A percentile compares a stretch with the other conserved stretches of the same genome.
Conservation (phyloP, 2,329 filamentous ascomycete species). For the Graphilbum fragrans region DNA sequence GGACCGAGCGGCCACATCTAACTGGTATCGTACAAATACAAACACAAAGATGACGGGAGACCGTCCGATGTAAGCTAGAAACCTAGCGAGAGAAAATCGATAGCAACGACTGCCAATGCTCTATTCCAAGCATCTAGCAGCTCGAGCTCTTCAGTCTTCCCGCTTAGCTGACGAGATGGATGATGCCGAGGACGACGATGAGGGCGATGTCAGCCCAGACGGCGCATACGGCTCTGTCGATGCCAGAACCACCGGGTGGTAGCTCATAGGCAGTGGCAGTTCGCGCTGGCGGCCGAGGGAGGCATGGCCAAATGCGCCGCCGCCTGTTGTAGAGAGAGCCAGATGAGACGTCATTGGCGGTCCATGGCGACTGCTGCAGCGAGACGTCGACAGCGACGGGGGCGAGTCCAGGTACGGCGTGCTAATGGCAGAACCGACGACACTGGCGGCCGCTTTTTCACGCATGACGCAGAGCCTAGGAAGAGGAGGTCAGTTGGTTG, state of each 20-base stretch:
- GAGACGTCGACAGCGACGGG: not conserved
- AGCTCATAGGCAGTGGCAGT: slow-evolving; percentile 3
- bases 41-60: no score
- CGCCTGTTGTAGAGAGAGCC: no score
- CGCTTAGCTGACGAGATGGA: slow-evolving; percentile 3
- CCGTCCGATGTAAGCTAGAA: no score
- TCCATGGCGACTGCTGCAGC: not conserved
- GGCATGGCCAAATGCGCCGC: no score
- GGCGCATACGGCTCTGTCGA: slow-evolving; percentile 8
- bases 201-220: slow-evolving; percentile 5
- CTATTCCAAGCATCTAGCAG: no score
- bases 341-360: no score
- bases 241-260: slow-evolving; percentile 7
- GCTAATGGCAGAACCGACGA: slow-evolving; percentile 8
- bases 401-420: slow-evolving; percentile 6
- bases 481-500: no score
- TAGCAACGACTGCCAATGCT: no score
- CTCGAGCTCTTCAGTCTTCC: no score
- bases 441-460: slow-evolving; percentile 11
- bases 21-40: no score
- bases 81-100: no score
- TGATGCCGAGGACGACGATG: slow-evolving; percentile 7
- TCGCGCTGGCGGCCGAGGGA: not conserved
- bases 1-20: no score
- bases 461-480: slow-evolving; percentile 8